Conservation (phyloP, 1,139 yeast species). For the Debaryomyces robertsiae region DNA sequence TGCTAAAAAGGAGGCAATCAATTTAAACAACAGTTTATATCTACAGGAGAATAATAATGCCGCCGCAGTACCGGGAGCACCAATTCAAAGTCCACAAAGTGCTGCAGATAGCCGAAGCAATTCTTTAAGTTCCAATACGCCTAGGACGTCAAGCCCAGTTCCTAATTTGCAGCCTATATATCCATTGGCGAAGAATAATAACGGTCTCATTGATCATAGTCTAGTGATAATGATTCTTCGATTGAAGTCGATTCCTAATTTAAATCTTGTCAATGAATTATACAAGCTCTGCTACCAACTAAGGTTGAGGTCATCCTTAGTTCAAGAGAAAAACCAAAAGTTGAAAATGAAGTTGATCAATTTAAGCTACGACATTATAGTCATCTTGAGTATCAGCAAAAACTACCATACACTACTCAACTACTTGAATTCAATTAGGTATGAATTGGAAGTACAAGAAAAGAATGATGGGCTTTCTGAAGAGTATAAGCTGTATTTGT, state of each 20-base stretch:
- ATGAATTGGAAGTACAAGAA: constrained; percentile 17
- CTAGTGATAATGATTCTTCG: constrained; percentile 35
- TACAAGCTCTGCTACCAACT: constrained; percentile 45
- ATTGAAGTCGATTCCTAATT: constrained; percentile 41
- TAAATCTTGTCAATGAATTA: constrained; percentile 40
- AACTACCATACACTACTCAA: constrained; percentile 33
- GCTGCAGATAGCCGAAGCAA: constrained; percentile 1
- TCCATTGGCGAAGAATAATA: constrained; percentile 43
- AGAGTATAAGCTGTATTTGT: constrained; percentile 16
- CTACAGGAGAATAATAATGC: constrained; percentile 30
- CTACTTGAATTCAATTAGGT: constrained; percentile 26
- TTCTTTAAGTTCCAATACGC: constrained; percentile 7
- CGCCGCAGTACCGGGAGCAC: constrained; percentile 14
- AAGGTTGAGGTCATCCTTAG: constrained; percentile 24
- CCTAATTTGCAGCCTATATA: constrained; percentile 22
- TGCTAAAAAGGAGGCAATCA: constrained; percentile 44
- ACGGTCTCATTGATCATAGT: constrained; percentile 26
- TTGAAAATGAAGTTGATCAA: constrained; percentile 25
- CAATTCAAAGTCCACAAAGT: constrained; percentile 9
- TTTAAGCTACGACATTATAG: constrained; percentile 37
- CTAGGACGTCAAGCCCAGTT: constrained; percentile 10
- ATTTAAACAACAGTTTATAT: constrained; percentile 40
- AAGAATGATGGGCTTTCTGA: constrained; percentile 8
- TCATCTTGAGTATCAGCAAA: constrained; percentile 34
- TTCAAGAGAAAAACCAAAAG: constrained; percentile 6